Conservation (phyloP, 225 moss, liverwort and hornwort species). For the Sphagnum tenellum region DNA sequence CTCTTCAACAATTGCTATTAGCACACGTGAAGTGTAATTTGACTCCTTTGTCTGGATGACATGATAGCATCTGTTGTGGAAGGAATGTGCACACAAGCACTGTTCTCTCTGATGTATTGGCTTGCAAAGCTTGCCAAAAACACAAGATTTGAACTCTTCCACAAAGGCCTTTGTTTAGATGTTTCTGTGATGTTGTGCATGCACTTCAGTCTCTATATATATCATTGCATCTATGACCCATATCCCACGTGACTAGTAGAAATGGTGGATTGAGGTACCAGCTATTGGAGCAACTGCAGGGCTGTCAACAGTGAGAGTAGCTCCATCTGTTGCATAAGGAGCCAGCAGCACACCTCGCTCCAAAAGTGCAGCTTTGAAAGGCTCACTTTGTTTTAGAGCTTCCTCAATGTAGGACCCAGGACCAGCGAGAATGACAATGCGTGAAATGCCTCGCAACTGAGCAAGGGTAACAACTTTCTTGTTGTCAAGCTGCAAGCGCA, state of each 20-base stretch:
- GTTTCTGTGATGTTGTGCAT: too few relatives aligned
- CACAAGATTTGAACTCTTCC: too few relatives aligned
- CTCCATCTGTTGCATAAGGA: slow-evolving; percentile 74
- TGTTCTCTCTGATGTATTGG: too few relatives aligned
- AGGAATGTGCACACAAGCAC: too few relatives aligned
- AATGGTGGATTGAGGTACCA: slow-evolving; percentile 2
- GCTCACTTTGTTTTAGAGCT: slow-evolving; percentile 55
- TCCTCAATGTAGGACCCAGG: slow-evolving; percentile 54
- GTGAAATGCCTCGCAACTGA: slow-evolving; percentile 64
- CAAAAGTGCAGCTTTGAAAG: slow-evolving; percentile 51
- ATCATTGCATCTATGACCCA: background rate
- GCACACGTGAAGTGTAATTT: too few relatives aligned
- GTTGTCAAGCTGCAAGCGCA: slow-evolving; percentile 75
- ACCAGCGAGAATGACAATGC: slow-evolving; percentile 86
- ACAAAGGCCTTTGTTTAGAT: too few relatives aligned
- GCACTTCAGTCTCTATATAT: too few relatives aligned
- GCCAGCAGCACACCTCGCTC: slow-evolving; percentile 88
- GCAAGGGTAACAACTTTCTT: slow-evolving; percentile 64
- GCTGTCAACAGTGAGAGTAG: slow-evolving; percentile 13
- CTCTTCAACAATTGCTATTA: too few relatives aligned
- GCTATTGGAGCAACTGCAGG: slow-evolving; percentile 12
- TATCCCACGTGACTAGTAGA: background rate
- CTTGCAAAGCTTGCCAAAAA: too few relatives aligned
- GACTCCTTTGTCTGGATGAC: too few relatives aligned
- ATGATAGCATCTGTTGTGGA: too few relatives aligned